These are phyloP conservation scores for Sporopachydermia cereana DNA, from an alignment of 1,139 yeast genomes.

Conservation along the genomic window DNA sequence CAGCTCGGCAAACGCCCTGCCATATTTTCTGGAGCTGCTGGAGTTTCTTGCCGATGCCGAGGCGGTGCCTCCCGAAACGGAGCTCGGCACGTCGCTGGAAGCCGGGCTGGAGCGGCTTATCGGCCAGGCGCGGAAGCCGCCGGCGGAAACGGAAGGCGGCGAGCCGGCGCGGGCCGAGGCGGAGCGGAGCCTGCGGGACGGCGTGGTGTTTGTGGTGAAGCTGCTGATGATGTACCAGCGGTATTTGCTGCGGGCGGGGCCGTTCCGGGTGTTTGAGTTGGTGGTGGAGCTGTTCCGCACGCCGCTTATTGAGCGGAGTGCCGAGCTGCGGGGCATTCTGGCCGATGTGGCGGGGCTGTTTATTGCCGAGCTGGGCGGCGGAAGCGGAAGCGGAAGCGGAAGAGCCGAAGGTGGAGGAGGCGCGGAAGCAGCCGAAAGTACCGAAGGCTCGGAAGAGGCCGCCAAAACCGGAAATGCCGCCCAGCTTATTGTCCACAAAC, in stretches of 20 bases:
- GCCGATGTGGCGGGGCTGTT: constrained; percentile 16
- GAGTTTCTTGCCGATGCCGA: neutral
- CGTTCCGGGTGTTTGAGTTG: neutral
- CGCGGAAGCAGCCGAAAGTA: neutral
- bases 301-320: neutral
- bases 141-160: neutral
- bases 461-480: constrained; percentile 13
- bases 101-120: neutral
- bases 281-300: neutral
- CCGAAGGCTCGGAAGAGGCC: constrained; percentile 3
- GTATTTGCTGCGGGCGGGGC: constrained; percentile 20
- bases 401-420: neutral
- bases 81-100: neutral
- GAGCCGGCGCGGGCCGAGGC: neutral
- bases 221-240: constrained; percentile 49
- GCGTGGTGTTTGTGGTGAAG: constrained; percentile 36
- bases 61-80: neutral
- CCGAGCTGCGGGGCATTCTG: constrained; percentile 13
- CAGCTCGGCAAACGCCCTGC: neutral
- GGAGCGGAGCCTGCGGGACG: constrained; percentile 11
- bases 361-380: constrained; percentile 9
- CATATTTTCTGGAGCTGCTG: neutral
- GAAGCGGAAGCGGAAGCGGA: neutral
- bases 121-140: neutral
- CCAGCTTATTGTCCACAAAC: constrained; percentile 12